Evolutionary conservation across 2,329 filamentous ascomycete species (phyloP), one percentile per base, ranked within the genome.

Genomic region (Claviceps sp.): DNA sequence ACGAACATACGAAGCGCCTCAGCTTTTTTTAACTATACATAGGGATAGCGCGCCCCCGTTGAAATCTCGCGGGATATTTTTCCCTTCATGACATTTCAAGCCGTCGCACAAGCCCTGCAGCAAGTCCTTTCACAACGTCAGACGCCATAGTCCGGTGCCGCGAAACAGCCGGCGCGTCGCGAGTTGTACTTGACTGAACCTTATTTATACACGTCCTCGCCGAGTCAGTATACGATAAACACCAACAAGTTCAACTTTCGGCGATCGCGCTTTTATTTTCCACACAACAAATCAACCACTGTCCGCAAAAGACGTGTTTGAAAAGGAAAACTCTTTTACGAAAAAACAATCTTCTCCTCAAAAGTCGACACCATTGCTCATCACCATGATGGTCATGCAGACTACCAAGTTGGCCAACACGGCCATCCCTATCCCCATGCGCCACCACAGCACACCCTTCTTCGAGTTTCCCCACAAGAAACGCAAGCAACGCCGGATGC

Each of bases 381-480:
- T 4, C 22, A 51, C 37, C 43, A 54, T 52, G 49, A 52, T 48
- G 50, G 37, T 42, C 5, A 13, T 47, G n/a, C 49, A 54, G 38
- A 47, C 52, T 6, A 46, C 50, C 48, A 52, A 37, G 37, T 20
- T 53, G 54, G 51, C 54, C 22, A 52, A 51, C 37, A 47, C 49
- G 8, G 43, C 47, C 42, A 45, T 41, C 9, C 54, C 54, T 13
- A 45, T 54, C 6, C 54, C 54, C 34, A 43, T 52, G 50, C 50
- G 54, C 13, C 51, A 51, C 7, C 50, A 44, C 52, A 44, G 51
- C 54, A n/a, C 51, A 16, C 40, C 53, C 49, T 56, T 61, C 48
- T 61, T 61, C 48, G 58, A 61, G 49, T 55, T 59, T 5, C 58
- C 58, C 4, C 55, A 52, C 24, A 59, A 56, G 52, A 57, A 56